phyloP scores from a whole-genome alignment of 306 rosid genomes.

The Quercus parvula region DNA sequence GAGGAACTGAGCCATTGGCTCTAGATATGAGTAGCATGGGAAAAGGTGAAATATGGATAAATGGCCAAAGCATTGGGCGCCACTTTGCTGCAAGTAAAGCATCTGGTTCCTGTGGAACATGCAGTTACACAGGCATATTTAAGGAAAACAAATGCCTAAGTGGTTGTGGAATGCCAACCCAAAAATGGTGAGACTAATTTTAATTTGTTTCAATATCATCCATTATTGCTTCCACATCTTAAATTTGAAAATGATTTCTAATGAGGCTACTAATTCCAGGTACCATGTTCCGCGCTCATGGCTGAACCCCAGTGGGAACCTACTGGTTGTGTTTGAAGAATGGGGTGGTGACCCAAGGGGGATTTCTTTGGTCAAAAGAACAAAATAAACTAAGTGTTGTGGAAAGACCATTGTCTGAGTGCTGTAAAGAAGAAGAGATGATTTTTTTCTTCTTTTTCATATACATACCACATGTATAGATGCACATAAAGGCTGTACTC shows the following conservation, averaged over 20 bases:
- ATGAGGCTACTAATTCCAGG: constrained; percentile 44
- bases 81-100: constrained; percentile 80
- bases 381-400: background rate
- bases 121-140: constrained; percentile 71
- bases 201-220: background rate
- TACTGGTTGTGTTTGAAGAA: constrained; percentile 85
- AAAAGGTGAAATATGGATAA: constrained; percentile 87
- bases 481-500: too few species aligned
- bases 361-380: constrained; percentile 67
- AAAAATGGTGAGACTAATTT: constrained; percentile 68
- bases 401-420: background rate
- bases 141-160: constrained; percentile 58
- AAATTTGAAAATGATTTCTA: background rate
- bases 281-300: constrained; percentile 91
- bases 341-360: constrained; percentile 81
- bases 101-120: constrained; percentile 51
- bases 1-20: constrained; percentile 73
- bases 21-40: constrained; percentile 94
- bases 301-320: constrained; percentile 60
- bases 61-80: constrained; percentile 88
- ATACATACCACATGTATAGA: too few species aligned
- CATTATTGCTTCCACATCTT: constrained; percentile 4
- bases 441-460: background rate
- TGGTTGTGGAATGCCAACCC: constrained; percentile 75
- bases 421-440: background rate